Evolutionary conservation across 2,329 filamentous ascomycete species (phyloP), one percentile per base, ranked within the genome.

Genomic region (Fusarium hostae): DNA sequence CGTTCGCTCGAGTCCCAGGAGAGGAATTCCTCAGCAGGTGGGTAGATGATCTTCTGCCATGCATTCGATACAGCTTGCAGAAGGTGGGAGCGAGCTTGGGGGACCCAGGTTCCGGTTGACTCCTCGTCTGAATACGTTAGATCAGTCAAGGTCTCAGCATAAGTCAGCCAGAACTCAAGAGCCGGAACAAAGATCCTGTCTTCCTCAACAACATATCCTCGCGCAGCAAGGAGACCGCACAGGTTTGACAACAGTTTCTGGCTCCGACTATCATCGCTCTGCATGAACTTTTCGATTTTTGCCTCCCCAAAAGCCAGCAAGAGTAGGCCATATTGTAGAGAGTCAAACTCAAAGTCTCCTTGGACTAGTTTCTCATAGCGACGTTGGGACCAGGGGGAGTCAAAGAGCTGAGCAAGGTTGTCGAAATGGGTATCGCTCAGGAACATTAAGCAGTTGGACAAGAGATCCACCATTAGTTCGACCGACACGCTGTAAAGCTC

Each of bases 111-210:
- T 5, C 83, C 80, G 9, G 83, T 80, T 8, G 80, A 78, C 7
- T 81, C 81, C 28, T 86, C 83, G n/a, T 84, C 84, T 3, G 86
- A 85, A 66, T 85, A 88, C 48, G 87, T 81, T 13, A 81, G 84
- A 77, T 90, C 92, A 66, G 85, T 88, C 83, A 90, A 85, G 16
- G 88, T 88, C 80, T 94, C 93, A 9, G 93, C 88, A 77, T 91
- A 94, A 2, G 89, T 90, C 22, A 89, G 91, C 93, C 94, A 96
- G 78, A 96, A 95, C 75, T 96, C 93, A 18, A 95, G 85, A 2
- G 91, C 89, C 3, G 90, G 88, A 1, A 92, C 88, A 60, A 94
- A 94, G 15, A 94, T 89, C 70, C 89, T 90, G 75, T 96, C 92
- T 60, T 95, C 92, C 7, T 87, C 87, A 3, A 91, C 90, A 2